phyloP scores from a whole-genome alignment of 176 grass and related monocot genomes.

The Otatea glauca region DNA sequence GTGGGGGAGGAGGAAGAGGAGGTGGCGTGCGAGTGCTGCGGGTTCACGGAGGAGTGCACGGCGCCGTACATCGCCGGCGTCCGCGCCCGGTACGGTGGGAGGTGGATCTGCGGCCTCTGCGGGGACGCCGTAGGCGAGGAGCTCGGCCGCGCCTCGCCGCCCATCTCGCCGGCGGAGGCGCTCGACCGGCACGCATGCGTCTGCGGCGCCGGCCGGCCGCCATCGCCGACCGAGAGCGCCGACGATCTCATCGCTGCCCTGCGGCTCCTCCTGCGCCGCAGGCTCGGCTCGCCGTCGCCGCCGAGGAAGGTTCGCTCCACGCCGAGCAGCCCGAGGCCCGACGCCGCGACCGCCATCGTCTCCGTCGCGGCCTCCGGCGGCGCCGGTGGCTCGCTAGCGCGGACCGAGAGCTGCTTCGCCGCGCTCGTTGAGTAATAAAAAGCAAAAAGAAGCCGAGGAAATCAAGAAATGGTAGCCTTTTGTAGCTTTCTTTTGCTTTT shows the following conservation, averaged over 20 bases:
- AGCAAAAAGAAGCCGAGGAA: background rate
- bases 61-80: conserved; percentile 64
- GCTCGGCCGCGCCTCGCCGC: conserved; percentile 50
- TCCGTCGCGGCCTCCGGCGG: background rate
- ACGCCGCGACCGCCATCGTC: background rate
- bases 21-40: conserved; percentile 84
- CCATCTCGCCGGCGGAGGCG: conserved; percentile 75
- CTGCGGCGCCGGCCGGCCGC: conserved; percentile 54
- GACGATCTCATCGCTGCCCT: conserved; percentile 67
- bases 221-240: conserved; percentile 42
- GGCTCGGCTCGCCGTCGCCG: conserved; percentile 52
- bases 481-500: conserved; percentile 2
- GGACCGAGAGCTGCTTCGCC: conserved; percentile 71
- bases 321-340: conserved; percentile 59
- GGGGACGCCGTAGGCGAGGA: conserved; percentile 81
- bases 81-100: conserved; percentile 60
- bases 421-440: conserved; percentile 52
- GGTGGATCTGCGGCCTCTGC: conserved; percentile 87
- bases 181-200: conserved; percentile 69
- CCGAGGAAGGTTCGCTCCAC: conserved; percentile 56
- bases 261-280: conserved; percentile 64
- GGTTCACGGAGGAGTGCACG: conserved; percentile 89
- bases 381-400: conserved; percentile 20
- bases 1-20: conserved; percentile 37
- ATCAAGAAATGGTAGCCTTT: background rate